phyloP scores from a whole-genome alignment of 2,329 filamentous ascomycete species.

The Zymoseptoria crescenta region DNA sequence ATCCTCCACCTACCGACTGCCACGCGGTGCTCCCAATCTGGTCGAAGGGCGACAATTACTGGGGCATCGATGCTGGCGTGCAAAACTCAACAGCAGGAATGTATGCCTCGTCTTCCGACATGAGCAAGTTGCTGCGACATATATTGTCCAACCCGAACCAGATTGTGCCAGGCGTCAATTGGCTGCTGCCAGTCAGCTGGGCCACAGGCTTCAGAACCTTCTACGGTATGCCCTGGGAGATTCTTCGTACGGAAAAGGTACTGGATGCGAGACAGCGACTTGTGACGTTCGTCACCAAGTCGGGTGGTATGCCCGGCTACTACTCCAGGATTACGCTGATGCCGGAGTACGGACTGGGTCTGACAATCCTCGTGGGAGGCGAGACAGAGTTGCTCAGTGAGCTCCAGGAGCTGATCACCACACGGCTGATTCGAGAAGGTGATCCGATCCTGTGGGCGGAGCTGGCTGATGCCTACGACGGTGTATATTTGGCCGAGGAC shows the following conservation, averaged over 20 bases:
- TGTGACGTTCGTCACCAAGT: slow-evolving; percentile 35
- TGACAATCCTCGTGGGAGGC: slow-evolving; percentile 33
- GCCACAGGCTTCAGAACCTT: slow-evolving; percentile 30
- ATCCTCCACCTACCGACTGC: slow-evolving; percentile 16
- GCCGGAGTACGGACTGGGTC: slow-evolving; percentile 35
- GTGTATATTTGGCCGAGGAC: neutral
- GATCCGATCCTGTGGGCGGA: slow-evolving; percentile 19
- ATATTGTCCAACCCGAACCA: slow-evolving; percentile 19
- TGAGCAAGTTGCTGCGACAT: slow-evolving; percentile 36
- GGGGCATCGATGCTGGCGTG: slow-evolving; percentile 33
- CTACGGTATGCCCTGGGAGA: slow-evolving; percentile 43
- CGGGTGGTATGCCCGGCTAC: slow-evolving; percentile 35
- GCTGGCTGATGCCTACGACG: slow-evolving; percentile 2
- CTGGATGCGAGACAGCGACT: slow-evolving; percentile 29
- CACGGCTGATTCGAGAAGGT: slow-evolving; percentile 22
- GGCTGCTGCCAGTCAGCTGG: slow-evolving; percentile 35
- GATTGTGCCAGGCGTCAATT: slow-evolving; percentile 35
- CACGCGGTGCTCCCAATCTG: slow-evolving; percentile 32
- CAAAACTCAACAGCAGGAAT: slow-evolving; percentile 38
- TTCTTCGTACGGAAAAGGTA: slow-evolving; percentile 34
- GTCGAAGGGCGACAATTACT: slow-evolving; percentile 26
- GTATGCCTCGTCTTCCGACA: slow-evolving; percentile 34
- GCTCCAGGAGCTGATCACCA: slow-evolving; percentile 22
- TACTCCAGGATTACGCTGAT: slow-evolving; percentile 30
- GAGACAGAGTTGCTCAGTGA: slow-evolving; percentile 12